Conservation (phyloP, 1,139 yeast genomes). For the Pichia sp. region DNA sequence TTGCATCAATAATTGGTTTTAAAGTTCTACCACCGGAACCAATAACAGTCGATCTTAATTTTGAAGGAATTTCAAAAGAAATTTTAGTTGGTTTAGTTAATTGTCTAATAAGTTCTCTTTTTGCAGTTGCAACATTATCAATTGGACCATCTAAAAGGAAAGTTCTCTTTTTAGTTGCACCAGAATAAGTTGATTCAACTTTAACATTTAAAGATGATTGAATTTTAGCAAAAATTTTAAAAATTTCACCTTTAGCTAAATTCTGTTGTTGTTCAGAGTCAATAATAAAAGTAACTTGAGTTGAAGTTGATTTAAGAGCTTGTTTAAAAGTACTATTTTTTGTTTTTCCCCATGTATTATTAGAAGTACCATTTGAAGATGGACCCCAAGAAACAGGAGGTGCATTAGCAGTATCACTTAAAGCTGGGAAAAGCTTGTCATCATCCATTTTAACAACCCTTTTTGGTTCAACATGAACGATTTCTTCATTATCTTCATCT, state of each 20-base stretch:
- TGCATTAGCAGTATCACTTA: conserved; percentile 45
- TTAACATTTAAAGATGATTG: conserved; percentile 58
- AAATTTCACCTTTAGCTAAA: conserved; percentile 58
- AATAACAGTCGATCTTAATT: conserved; percentile 72
- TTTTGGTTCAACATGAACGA: conserved; percentile 2
- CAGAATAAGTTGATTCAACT: conserved; percentile 80
- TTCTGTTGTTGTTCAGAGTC: conserved; percentile 62
- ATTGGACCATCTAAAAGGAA: conserved; percentile 78
- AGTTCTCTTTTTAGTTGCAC: conserved; percentile 72
- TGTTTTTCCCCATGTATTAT: conserved; percentile 22
- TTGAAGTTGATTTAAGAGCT: conserved; percentile 39
- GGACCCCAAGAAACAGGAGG: conserved; percentile 25
- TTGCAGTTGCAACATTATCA: conserved; percentile 63
- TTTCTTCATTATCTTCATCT: too few species aligned
- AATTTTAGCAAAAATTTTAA: conserved; percentile 56
- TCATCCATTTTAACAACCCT: conserved; percentile 32
- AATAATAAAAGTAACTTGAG: conserved; percentile 71
- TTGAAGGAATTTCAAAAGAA: conserved; percentile 66
- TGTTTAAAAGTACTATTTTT: conserved; percentile 26
- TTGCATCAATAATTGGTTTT: conserved; percentile 67
- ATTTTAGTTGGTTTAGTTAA: conserved; percentile 69
- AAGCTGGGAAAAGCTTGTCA: conserved; percentile 65
- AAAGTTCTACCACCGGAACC: conserved; percentile 86
- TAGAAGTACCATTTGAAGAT: conserved; percentile 24
- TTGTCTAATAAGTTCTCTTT: conserved; percentile 68